Percentiles rank a stretch among this genome's conserved stretches.
phyloP scores from a whole-genome alignment of 1,284 basidiomycete species.

The Cutaneotrichosporon sp. region DNA sequence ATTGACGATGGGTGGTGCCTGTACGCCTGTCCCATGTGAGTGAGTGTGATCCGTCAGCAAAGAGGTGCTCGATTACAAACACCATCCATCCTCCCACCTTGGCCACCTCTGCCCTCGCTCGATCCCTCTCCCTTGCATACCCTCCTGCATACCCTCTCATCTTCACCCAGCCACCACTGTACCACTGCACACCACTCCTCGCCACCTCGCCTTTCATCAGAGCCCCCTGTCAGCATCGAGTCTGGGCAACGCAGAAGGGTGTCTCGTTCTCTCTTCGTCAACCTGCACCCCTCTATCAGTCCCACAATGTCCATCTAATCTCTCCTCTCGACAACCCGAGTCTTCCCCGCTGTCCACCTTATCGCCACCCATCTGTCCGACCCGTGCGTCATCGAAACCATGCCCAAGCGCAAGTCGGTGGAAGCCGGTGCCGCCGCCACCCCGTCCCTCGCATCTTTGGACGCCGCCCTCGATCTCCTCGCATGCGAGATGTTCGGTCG shows the following conservation, averaged over 20 bases:
- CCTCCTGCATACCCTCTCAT: no score
- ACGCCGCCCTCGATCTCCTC: conserved; percentile 49
- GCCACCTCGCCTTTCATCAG: background rate
- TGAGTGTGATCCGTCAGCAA: conserved; percentile 2
- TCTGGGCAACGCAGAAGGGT: background rate
- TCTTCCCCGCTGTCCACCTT: background rate
- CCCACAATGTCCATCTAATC: background rate
- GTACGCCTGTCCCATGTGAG: background rate
- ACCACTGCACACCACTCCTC: no score
- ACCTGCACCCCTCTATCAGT: background rate
- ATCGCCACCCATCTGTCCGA: conserved; percentile 1
- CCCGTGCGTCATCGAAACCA: background rate
- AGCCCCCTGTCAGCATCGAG: background rate
- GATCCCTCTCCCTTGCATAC: no score
- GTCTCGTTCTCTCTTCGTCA: background rate
- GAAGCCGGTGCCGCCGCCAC: background rate
- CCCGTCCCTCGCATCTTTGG: conserved; percentile 37
- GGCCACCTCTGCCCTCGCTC: no score
- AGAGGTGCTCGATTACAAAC: conserved; percentile 1
- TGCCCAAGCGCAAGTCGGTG: conserved; percentile 21
- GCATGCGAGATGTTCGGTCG: conserved; percentile 47
- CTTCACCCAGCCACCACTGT: no score
- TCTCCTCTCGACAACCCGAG: background rate
- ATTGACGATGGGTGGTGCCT: no score
- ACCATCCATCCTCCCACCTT: no score